Conservation (phyloP, 345 rosid genomes). For the Salix purpurea region DNA sequence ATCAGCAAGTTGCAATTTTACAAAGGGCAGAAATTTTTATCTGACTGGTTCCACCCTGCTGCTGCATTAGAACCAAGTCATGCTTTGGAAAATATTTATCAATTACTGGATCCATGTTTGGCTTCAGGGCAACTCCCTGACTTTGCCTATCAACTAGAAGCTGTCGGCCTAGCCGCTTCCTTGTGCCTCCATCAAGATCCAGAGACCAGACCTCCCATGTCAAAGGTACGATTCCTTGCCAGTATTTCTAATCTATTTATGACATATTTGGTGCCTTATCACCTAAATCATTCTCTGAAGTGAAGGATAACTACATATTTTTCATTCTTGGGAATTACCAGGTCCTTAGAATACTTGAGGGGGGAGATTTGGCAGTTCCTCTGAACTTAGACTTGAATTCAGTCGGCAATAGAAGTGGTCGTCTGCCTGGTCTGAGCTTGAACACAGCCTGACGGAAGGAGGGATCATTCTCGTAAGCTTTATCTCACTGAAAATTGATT, state of each 20-base stretch:
- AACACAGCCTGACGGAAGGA: slow-evolving; percentile 24
- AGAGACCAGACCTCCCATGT: slow-evolving; percentile 51
- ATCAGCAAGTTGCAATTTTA: slow-evolving; percentile 37
- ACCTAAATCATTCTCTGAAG: background rate
- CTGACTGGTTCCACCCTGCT: slow-evolving; percentile 47
- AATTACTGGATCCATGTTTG: slow-evolving; percentile 45
- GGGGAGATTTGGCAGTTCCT: slow-evolving; percentile 39
- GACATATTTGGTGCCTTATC: background rate
- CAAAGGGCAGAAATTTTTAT: slow-evolving; percentile 32
- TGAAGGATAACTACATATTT: background rate
- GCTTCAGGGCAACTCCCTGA: slow-evolving; percentile 20
- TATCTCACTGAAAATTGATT: slow-evolving; percentile 37
- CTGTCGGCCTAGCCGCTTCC: slow-evolving; percentile 43
- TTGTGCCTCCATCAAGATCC: slow-evolving; percentile 49
- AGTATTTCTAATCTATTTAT: background rate
- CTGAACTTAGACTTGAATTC: slow-evolving; percentile 45
- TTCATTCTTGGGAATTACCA: background rate
- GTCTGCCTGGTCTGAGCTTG: slow-evolving; percentile 39
- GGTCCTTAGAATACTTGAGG: slow-evolving; percentile 55
- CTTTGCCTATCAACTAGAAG: slow-evolving; percentile 37
- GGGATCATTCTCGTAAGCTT: slow-evolving; percentile 46
- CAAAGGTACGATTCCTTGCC: slow-evolving; percentile 38
- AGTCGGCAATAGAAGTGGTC: slow-evolving; percentile 60
- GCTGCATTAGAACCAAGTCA: slow-evolving; percentile 34
- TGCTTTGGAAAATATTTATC: slow-evolving; percentile 18